phyloP scores from a whole-genome alignment of 2,329 filamentous ascomycete genomes.

The Fusarium verrucosum region DNA sequence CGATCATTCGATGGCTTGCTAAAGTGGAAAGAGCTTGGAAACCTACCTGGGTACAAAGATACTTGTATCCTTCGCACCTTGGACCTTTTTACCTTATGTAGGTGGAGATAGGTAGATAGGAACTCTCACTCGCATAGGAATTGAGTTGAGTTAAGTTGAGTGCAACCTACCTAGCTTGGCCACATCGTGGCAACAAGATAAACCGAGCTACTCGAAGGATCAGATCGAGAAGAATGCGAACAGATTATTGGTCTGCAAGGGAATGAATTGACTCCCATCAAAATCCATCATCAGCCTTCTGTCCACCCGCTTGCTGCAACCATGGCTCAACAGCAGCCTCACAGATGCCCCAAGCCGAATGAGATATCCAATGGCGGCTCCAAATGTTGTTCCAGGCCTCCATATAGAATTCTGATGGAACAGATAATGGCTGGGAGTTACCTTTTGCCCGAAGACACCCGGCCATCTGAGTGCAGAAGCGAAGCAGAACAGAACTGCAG shows the following conservation, averaged over 20 bases:
- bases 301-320: conserved; percentile 38
- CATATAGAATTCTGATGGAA: conserved; percentile 10
- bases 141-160: conserved; percentile 33
- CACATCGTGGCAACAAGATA: conserved; percentile 35
- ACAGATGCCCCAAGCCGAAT: conserved; percentile 16
- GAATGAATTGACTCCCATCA: conserved; percentile 40
- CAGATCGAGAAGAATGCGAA: conserved; percentile 10
- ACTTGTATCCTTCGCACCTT: too few species aligned
- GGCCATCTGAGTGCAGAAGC: conserved; percentile 19
- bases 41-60: too few species aligned
- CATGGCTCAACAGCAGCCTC: conserved; percentile 45
- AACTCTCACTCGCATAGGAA: conserved; percentile 14
- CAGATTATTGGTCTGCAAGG: conserved; percentile 15
- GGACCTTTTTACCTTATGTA: too few species aligned
- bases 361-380: conserved; percentile 12
- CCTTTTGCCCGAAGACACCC: conserved; percentile 42
- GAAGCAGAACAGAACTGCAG: neutral
- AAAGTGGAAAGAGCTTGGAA: too few species aligned
- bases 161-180: conserved; percentile 29
- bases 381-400: conserved; percentile 28
- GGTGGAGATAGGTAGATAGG: conserved; percentile 27
- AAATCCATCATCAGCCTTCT: conserved; percentile 41
- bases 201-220: conserved; percentile 14
- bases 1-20: conserved; percentile 14
- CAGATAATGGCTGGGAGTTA: conserved; percentile 16